phyloP scores from a whole-genome alignment of 1,284 basidiomycete species.

The Stygiomarasmius scandens region DNA sequence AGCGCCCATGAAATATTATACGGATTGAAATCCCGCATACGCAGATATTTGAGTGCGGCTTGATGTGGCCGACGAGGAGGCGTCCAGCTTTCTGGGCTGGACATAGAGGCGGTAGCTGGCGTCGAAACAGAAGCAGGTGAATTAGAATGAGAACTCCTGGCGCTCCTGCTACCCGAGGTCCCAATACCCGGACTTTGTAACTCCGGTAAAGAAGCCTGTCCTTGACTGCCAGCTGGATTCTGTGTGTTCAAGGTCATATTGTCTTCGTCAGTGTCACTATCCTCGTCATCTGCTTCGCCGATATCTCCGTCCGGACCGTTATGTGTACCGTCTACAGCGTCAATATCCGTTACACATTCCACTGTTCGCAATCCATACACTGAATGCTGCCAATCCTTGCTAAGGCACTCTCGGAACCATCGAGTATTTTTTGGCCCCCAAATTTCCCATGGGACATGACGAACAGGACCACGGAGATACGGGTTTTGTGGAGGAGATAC shows the following conservation, averaged over 20 bases:
- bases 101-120: not conserved
- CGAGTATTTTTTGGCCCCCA: slow-evolving; percentile 55
- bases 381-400: slow-evolving; percentile 56
- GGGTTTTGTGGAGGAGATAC: not conserved
- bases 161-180: not conserved
- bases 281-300: not conserved
- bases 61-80: slow-evolving; percentile 8
- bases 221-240: not conserved
- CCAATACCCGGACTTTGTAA: not conserved
- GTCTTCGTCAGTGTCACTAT: not conserved
- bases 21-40: slow-evolving; percentile 53
- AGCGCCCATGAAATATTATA: slow-evolving; percentile 34
- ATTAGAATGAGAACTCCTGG: not conserved
- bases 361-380: slow-evolving; percentile 52
- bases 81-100: not conserved
- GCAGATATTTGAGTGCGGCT: slow-evolving; percentile 35
- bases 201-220: not conserved
- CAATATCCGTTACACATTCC: slow-evolving; percentile 29
- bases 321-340: slow-evolving; percentile 1
- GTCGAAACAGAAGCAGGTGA: not conserved
- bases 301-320: not conserved
- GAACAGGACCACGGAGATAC: not conserved
- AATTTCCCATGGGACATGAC: slow-evolving; percentile 42
- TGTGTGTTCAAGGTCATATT: not conserved
- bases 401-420: slow-evolving; percentile 50